Evolutionary conservation across 2,329 filamentous ascomycete genomes (phyloP).

Genomic region (Scedosporium apiospermum): DNA sequence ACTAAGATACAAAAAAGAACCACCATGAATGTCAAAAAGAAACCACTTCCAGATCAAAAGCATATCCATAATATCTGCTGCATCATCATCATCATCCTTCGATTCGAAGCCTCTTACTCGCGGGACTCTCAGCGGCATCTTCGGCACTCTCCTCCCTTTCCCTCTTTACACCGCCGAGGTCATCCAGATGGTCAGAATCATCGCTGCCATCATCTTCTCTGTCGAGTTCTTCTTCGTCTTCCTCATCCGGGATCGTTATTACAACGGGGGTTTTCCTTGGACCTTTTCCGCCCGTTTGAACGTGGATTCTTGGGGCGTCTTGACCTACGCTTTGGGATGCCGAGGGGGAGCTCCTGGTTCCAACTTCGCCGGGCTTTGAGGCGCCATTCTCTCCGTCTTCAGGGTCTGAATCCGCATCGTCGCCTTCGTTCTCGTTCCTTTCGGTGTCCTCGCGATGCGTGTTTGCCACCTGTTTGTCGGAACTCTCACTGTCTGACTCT

Average conservation of each 20-base stretch:
- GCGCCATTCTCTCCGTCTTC: background rate
- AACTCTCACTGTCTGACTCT: no score
- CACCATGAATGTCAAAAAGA: no score
- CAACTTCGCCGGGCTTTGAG: background rate
- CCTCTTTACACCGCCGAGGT: background rate
- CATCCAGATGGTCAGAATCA: background rate
- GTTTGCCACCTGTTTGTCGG: no score
- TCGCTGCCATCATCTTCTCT: background rate
- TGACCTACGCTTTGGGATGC: no score
- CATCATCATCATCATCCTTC: background rate
- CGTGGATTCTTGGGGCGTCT: no score
- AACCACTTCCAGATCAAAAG: no score
- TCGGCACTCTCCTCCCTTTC: background rate
- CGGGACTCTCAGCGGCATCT: background rate
- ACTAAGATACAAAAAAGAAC: no score
- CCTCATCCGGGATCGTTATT: background rate
- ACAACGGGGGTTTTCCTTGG: background rate
- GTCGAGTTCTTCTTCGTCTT: no score
- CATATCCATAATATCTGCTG: background rate
- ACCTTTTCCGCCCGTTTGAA: background rate
- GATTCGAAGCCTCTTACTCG: background rate
- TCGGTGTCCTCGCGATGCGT: background rate
- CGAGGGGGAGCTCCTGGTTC: background rate
- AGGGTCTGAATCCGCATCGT: background rate
- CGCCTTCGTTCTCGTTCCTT: background rate